Evolutionary conservation across 192 early-diverging fungal species (phyloP).

Genomic region (Funneliformis mosseae): DNA sequence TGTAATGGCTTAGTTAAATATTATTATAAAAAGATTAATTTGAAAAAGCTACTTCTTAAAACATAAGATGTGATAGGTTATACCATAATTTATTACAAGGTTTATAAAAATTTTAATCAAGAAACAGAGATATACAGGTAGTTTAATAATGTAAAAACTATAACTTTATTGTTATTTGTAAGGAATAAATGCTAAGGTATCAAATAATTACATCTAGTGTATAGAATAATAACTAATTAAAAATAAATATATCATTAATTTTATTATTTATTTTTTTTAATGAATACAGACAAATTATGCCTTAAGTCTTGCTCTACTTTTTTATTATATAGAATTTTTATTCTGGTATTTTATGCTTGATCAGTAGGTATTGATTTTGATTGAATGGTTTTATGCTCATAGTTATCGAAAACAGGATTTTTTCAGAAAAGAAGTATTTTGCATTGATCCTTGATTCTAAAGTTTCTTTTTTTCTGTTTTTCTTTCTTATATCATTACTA

Average conservation of each 20-base stretch:
- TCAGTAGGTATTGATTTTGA: constrained; percentile 21
- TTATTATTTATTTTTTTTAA: constrained; percentile 28
- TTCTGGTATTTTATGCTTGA: constrained; percentile 9
- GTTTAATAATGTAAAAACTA: too few species aligned
- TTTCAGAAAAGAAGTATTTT: constrained; percentile 15
- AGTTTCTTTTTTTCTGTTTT: constrained; percentile 20
- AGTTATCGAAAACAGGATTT: constrained; percentile 13
- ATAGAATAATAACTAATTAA: too few species aligned
- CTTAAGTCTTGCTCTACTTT: constrained; percentile 30
- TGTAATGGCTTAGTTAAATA: too few species aligned
- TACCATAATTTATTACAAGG: too few species aligned
- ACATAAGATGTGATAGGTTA: too few species aligned
- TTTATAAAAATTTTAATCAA: too few species aligned
- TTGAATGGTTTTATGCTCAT: constrained; percentile 9
- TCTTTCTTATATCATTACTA: constrained; percentile 26
- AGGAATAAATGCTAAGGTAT: too few species aligned
- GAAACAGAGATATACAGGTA: too few species aligned
- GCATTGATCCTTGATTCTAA: constrained; percentile 23
- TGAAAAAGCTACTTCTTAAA: too few species aligned
- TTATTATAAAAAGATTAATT: too few species aligned
- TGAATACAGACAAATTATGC: background rate
- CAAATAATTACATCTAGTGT: too few species aligned
- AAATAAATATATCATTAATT: constrained; percentile 25
- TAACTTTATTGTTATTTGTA: too few species aligned
- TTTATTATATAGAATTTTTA: constrained; percentile 33